These are phyloP conservation scores for Populus ilicifolia DNA, from an alignment of 345 rosid genomes.

Conservation along the genomic window DNA sequence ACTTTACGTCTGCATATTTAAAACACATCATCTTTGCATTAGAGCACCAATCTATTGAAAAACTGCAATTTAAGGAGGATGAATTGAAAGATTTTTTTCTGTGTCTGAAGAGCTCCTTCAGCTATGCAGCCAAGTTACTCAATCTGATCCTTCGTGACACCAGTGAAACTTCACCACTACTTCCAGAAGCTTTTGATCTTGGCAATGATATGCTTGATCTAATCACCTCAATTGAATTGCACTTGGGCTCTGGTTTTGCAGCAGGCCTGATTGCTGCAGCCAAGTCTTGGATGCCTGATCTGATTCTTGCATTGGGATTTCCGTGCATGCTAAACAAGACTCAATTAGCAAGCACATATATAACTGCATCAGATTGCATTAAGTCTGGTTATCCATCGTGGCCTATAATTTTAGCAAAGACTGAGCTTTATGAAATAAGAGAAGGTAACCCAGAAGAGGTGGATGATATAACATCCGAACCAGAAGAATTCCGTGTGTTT, in stretches of 20 bases:
- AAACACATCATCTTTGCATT: conserved; percentile 40
- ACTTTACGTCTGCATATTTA: conserved; percentile 51
- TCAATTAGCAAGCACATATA: conserved; percentile 30
- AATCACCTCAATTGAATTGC: conserved; percentile 42
- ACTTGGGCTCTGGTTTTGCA: conserved; percentile 48
- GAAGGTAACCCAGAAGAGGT: conserved; percentile 36
- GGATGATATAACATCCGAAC: conserved; percentile 29
- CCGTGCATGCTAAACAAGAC: conserved; percentile 36
- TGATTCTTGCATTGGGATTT: conserved; percentile 71
- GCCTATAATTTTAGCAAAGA: conserved; percentile 52
- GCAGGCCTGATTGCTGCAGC: conserved; percentile 48
- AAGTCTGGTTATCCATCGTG: conserved; percentile 58
- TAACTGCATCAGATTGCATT: conserved; percentile 33
- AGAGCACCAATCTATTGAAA: conserved; percentile 31
- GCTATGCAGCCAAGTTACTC: conserved; percentile 69
- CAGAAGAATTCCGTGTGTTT: conserved; percentile 37
- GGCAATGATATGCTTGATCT: conserved; percentile 59
- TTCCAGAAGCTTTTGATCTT: conserved; percentile 52
- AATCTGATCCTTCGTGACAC: conserved; percentile 48
- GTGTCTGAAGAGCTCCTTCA: conserved; percentile 68
- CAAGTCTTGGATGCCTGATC: conserved; percentile 85
- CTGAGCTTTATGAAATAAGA: conserved; percentile 39
- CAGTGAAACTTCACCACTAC: conserved; percentile 41
- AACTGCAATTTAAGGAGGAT: conserved; percentile 45
- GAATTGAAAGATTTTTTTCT: conserved; percentile 43